A percentile compares a stretch with the other conserved stretches of the same genome.
Conservation (phyloP, 441 rosid genomes). For the Raphanus hybrid region DNA sequence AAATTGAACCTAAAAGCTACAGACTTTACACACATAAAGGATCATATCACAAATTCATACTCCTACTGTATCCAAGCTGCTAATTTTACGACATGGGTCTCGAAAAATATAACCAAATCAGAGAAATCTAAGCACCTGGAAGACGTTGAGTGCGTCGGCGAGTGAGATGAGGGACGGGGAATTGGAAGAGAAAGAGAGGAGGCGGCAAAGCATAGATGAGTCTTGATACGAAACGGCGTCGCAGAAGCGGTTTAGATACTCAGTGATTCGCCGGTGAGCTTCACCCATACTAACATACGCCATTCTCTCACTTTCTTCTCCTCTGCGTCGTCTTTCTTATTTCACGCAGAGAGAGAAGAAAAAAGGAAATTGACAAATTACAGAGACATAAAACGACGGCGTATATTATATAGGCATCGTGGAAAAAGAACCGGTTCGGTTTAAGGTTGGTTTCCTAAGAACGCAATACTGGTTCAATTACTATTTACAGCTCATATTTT, state of each 20-base stretch:
- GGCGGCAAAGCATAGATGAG: conserved; percentile 61
- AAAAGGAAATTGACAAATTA: conserved; percentile 15
- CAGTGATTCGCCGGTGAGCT: conserved; percentile 83
- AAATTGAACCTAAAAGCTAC: conserved; percentile 28
- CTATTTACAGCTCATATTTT: neutral
- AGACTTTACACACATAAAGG: conserved; percentile 2
- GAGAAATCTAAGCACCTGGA: conserved; percentile 54
- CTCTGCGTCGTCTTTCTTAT: conserved; percentile 15
- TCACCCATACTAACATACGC: conserved; percentile 90
- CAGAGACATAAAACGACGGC: conserved; percentile 1
- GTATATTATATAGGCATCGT: neutral
- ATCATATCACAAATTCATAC: neutral
- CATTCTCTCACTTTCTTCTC: conserved; percentile 48
- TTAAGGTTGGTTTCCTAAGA: neutral
- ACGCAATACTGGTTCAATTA: neutral
- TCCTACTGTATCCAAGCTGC: conserved; percentile 2
- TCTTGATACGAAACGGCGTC: conserved; percentile 76
- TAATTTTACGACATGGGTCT: conserved; percentile 24
- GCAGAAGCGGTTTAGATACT: conserved; percentile 73
- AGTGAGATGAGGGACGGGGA: conserved; percentile 67
- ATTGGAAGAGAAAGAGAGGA: conserved; percentile 72
- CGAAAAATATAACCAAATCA: neutral
- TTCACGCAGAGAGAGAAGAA: neutral
- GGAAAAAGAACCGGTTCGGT: neutral
- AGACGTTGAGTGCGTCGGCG: conserved; percentile 84